Evolutionary conservation across 2,329 filamentous ascomycete genomes (phyloP), one percentile per base, ranked within the genome.

Genomic region (Metarhizium brunneum): DNA sequence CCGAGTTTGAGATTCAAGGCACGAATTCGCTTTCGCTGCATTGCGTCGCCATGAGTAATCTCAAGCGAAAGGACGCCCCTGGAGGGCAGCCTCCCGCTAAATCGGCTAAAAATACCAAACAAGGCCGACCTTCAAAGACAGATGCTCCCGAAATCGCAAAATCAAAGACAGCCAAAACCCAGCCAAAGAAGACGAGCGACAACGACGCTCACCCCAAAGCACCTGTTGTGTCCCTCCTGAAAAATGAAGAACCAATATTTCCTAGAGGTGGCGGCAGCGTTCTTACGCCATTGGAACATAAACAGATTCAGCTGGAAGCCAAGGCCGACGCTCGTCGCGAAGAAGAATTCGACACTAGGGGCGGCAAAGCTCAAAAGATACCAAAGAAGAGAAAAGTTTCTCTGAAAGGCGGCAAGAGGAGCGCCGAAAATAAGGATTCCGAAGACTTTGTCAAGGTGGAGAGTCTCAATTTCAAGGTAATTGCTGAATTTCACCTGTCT

Each of bases 281-380:
- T 53, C 76, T 99, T 68, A 96, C 94, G 2, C 92, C 94, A 20
- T 77, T 99, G 53, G 94, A 99, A 70, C 88, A 95, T 68, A 96
- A 96, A 74, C 90, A 97, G 72, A 97, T 99, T 60, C 87, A 94
- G 65, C 86, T 95, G 57, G 88, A 97, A 71, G 94, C 94, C 49
- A 94, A 88, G 67, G 86, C 87, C 64, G 94, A 99, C 76, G 94
- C 92, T 45, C 76, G 95, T 43, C 94, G 92, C 68, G 94, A 97
- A 71, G 86, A 95, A 64, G 81, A 86, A 62, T 82, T 82, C 50
- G 73, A 76, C 52, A 77, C 79, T 56, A 72, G 73, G 47, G 67
- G 71, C 32, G n/a, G 50, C 29, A 76, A 80, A 58, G 58, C 63
- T 13, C 62, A 64, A 53, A 71, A 65, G 63, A 83, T 80, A 69